phyloP scores from a whole-genome alignment of 1,284 basidiomycete genomes.

The Trichosporon faecale region DNA sequence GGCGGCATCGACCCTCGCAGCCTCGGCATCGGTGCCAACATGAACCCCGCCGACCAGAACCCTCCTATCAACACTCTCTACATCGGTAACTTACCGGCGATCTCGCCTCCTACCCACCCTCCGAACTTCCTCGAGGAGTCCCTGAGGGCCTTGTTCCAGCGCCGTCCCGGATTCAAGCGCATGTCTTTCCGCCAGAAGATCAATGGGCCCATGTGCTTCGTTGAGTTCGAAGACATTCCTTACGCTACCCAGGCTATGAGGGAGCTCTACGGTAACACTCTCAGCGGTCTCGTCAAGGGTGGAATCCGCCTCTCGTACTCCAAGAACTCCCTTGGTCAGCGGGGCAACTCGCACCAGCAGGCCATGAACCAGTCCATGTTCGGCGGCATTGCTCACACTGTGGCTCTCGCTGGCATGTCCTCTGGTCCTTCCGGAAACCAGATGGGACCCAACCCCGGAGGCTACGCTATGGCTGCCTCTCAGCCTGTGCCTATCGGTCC shows the following conservation, averaged over 20 bases:
- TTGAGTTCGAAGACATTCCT: conserved; percentile 89
- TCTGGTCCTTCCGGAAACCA: conserved; percentile 16
- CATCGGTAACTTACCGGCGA: conserved; percentile 85
- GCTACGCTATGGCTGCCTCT: conserved; percentile 14
- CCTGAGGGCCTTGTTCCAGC: conserved; percentile 73
- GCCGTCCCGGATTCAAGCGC: conserved; percentile 78
- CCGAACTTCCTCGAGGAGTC: conserved; percentile 79
- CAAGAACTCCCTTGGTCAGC: conserved; percentile 80
- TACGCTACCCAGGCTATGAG: conserved; percentile 79
- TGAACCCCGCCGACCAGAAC: conserved; percentile 78
- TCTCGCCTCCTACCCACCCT: conserved; percentile 61
- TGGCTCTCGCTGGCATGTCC: conserved; percentile 46
- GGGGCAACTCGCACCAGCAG: conserved; percentile 43
- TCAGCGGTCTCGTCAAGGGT: conserved; percentile 87
- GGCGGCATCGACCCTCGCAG: conserved; percentile 22
- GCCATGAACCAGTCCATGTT: conserved; percentile 36
- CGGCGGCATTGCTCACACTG: conserved; percentile 48
- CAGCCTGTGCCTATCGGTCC: conserved; percentile 24
- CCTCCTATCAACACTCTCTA: conserved; percentile 84
- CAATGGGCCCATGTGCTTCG: conserved; percentile 96
- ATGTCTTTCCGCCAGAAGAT: conserved; percentile 92
- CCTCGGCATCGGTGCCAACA: conserved; percentile 25
- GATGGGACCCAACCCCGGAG: conserved; percentile 14
- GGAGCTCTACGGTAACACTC: conserved; percentile 84
- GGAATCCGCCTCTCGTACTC: conserved; percentile 94